Evolutionary conservation across 345 rosid genomes (phyloP).

Genomic region (Citrus sp.): DNA sequence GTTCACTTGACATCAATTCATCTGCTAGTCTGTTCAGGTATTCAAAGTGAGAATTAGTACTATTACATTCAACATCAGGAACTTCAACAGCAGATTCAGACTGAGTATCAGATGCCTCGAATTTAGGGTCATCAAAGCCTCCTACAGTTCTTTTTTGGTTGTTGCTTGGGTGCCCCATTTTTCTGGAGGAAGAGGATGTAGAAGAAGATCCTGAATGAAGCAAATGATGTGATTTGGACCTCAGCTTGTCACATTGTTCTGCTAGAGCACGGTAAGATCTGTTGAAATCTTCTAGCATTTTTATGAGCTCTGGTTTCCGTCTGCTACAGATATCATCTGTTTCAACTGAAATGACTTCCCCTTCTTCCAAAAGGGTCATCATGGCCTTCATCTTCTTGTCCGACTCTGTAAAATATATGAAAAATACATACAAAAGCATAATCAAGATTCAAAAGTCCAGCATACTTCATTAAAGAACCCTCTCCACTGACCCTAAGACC

Average conservation of each 20-base stretch:
- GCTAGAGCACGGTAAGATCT: conserved; percentile 34
- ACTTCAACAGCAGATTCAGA: conserved; percentile 18
- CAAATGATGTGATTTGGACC: conserved; percentile 16
- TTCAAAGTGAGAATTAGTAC: conserved; percentile 3
- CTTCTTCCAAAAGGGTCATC: conserved; percentile 26
- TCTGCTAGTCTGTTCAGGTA: conserved; percentile 19
- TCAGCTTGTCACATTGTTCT: conserved; percentile 28
- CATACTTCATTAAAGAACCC: neutral
- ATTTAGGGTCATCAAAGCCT: conserved; percentile 13
- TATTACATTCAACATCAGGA: conserved; percentile 17
- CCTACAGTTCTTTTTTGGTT: neutral
- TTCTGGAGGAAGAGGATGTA: neutral
- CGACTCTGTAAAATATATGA: conserved; percentile 30
- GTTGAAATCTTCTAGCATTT: conserved; percentile 34
- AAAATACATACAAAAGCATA: neutral
- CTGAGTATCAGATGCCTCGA: conserved; percentile 14
- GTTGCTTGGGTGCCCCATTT: neutral
- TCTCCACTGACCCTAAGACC: neutral
- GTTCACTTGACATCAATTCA: conserved; percentile 14
- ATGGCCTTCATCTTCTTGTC: conserved; percentile 31
- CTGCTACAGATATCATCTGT: neutral
- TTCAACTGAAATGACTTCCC: neutral
- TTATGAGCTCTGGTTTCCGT: conserved; percentile 19
- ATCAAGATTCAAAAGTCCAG: neutral
- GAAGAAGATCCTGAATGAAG: conserved; percentile 15